Evolutionary conservation across 257 asterid genomes (phyloP).

Genomic region (Solanum tarijense): DNA sequence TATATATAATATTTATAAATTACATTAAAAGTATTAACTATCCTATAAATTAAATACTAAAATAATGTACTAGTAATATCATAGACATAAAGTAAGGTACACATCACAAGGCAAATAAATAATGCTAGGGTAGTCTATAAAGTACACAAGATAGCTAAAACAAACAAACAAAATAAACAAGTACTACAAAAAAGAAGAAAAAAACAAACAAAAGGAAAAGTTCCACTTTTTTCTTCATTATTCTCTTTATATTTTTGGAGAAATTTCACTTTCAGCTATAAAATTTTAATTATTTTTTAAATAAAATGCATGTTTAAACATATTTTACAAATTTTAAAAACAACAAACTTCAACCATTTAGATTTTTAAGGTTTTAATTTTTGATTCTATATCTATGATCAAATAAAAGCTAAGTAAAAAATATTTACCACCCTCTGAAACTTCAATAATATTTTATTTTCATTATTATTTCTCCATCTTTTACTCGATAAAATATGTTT

Average conservation of each 20-base stretch:
- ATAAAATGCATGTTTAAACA: no score
- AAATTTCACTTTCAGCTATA: background rate
- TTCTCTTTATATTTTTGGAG: background rate
- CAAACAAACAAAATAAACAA: background rate
- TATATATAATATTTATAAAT: background rate
- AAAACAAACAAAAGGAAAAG: background rate
- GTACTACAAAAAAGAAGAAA: background rate
- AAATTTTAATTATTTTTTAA: background rate
- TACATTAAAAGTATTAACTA: background rate
- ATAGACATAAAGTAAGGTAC: constrained; percentile 23
- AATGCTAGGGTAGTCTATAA: background rate
- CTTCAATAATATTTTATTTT: background rate
- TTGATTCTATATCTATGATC: no score
- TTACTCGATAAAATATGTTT: background rate
- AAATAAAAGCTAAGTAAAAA: background rate
- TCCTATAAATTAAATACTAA: background rate
- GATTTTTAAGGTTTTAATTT: no score
- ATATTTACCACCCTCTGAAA: background rate
- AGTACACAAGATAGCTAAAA: background rate
- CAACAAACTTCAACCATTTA: no score
- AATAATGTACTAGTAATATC: constrained; percentile 12
- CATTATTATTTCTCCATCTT: background rate
- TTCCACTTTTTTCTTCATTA: background rate
- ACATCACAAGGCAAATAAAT: background rate
- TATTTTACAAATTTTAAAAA: no score